A percentile compares a stretch with the other conserved stretches of the same genome.
Conservation (phyloP, 495 filamentous ascomycete genomes). For the Ascobolus immersus region DNA sequence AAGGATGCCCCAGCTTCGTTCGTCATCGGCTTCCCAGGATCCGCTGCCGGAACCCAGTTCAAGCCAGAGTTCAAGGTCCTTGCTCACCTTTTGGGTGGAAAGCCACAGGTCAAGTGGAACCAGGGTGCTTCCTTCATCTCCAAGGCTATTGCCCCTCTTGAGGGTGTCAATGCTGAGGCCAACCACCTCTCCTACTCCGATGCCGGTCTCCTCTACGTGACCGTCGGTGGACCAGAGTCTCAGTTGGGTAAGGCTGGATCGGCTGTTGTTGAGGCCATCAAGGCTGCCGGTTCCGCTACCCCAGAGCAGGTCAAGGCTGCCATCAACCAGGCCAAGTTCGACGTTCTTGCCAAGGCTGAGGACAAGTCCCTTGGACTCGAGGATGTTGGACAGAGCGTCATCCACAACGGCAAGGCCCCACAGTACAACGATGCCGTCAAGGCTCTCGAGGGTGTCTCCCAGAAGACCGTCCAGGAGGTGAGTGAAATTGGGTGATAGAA, state of each 20-base stretch:
- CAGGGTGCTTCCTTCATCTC: conserved; percentile 72
- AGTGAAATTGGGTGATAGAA: too few relatives aligned
- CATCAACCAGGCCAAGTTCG: conserved; percentile 76
- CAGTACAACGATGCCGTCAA: conserved; percentile 62
- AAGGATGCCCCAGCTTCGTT: conserved; percentile 46
- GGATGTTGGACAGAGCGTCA: conserved; percentile 30
- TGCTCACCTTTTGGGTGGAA: conserved; percentile 66
- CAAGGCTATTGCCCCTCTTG: conserved; percentile 41
- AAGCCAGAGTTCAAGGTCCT: conserved; percentile 81
- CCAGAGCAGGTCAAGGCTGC: conserved; percentile 81
- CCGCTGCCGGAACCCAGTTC: conserved; percentile 35
- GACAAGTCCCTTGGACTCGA: conserved; percentile 11
- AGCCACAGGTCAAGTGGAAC: conserved; percentile 84
- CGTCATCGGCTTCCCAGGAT: conserved; percentile 79
- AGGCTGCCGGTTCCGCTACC: conserved; percentile 45
- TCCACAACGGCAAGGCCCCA: conserved; percentile 59
- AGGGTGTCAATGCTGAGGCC: conserved; percentile 38
- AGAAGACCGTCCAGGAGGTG: conserved; percentile 69
- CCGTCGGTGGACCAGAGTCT: conserved; percentile 46
- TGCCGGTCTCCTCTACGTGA: conserved; percentile 65
- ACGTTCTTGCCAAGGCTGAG: conserved; percentile 63
- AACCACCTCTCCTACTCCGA: conserved; percentile 75
- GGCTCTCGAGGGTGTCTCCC: conserved; percentile 52
- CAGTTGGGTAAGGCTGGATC: conserved; percentile 32
- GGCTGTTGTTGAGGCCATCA: conserved; percentile 51